Evolutionary conservation across 805 yeast species (phyloP).

Genomic region (Suhomyces xylopsoci): DNA sequence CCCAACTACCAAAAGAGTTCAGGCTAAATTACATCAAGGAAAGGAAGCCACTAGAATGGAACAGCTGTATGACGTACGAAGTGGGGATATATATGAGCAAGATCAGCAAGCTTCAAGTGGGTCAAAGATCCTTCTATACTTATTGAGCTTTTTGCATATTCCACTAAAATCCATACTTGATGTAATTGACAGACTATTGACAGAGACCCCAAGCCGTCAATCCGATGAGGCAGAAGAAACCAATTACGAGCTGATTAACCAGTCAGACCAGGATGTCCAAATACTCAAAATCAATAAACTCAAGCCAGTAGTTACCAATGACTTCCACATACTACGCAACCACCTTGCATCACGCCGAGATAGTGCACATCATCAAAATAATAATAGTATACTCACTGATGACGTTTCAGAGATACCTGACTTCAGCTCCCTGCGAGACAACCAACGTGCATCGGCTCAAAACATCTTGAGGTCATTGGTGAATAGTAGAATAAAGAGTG

Average conservation of each 20-base stretch:
- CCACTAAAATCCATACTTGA: background rate
- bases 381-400: conserved; percentile 11
- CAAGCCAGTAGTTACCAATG: conserved; percentile 5
- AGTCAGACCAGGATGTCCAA: background rate
- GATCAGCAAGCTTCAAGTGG: background rate
- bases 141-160: background rate
- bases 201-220: background rate
- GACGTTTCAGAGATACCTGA: conserved; percentile 1
- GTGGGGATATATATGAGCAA: background rate
- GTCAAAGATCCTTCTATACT: background rate
- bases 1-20: background rate
- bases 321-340: conserved; percentile 6
- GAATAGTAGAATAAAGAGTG: background rate
- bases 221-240: background rate
- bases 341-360: background rate
- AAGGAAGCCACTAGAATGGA: background rate
- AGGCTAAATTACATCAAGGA: background rate
- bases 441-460: background rate
- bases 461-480: background rate
- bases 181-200: background rate
- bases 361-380: background rate
- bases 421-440: background rate
- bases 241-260: background rate
- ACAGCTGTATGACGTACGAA: background rate
- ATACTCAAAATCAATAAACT: background rate